These are phyloP conservation scores for Myriosclerotinia scirpicola DNA, from an alignment of 2,329 filamentous ascomycete genomes.

Conservation along the genomic window DNA sequence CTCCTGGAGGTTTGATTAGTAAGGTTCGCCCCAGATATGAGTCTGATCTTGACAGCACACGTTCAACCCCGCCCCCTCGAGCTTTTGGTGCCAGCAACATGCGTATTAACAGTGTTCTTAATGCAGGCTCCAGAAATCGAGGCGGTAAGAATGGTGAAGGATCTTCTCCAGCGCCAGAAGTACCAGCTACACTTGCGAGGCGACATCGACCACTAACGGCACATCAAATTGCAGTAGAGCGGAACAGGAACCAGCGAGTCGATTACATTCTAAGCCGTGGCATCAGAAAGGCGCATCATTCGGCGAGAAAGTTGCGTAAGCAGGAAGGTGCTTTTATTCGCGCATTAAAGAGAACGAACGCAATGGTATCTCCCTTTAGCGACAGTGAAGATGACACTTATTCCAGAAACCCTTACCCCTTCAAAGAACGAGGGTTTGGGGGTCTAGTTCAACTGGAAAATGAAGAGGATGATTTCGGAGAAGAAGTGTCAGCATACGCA, in stretches of 20 bases:
- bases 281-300: conserved; percentile 64
- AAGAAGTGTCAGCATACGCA: conserved; percentile 67
- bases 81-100: conserved; percentile 41
- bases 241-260: conserved; percentile 76
- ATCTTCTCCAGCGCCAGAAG: conserved; percentile 60
- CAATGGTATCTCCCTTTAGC: conserved; percentile 55
- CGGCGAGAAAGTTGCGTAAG: conserved; percentile 60
- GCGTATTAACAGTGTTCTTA: conserved; percentile 36
- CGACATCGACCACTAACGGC: conserved; percentile 76
- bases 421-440: conserved; percentile 59
- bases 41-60: conserved; percentile 54
- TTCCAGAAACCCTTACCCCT: conserved; percentile 41
- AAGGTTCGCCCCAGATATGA: conserved; percentile 64
- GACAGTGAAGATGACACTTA: conserved; percentile 62
- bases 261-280: conserved; percentile 79
- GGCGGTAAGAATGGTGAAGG: conserved; percentile 60
- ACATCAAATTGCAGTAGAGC: conserved; percentile 78
- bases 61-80: conserved; percentile 52
- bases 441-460: conserved; percentile 61
- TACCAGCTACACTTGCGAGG: conserved; percentile 44
- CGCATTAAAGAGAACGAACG: conserved; percentile 62
- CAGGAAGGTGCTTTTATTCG: conserved; percentile 66
- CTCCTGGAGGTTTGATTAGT: conserved; percentile 55
- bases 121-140: conserved; percentile 41
- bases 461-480: conserved; percentile 73